Base-by-base conservation (phyloP, 2,329 filamentous ascomycete genomes). In the Xylariomycetidae sp. region DNA sequence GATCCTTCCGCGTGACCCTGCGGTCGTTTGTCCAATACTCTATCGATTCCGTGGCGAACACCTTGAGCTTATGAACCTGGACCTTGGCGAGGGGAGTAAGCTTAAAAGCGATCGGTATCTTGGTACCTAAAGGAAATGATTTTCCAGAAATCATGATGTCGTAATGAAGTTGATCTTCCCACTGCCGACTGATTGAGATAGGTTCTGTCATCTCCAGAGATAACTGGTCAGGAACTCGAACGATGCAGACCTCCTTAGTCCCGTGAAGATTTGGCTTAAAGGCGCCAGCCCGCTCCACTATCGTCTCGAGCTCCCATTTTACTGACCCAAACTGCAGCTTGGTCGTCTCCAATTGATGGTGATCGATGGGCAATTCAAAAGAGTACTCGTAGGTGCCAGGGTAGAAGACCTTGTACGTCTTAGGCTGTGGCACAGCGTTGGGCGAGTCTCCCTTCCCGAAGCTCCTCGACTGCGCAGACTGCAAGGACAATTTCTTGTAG, bases 61-160 rank as follows among this genome's bases (percentile, higher is more conserved):
- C 88, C 61, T 94, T 94, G 58, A 96, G 82, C 46, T 90, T 82
- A 61, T 95, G 89, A 34, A 90, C 86, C 57, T 94, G 87, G 6
- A 95, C 88, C 65, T 96, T 96, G 40, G 89, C 88, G 15, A 96
- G 64, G 0, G 89, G 89, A 1, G 88, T 95, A 45, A 96, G 70
- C 60, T 94, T 95, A 68, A 96, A 94, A 2, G 88, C 88, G 38
- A 96, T 92, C 1, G 89, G 89, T 12, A 96, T 87, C 50, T 85
- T 85, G 25, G 84, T 77, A 12, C 89, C 89, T 14, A 96, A 75
- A 1, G 89, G 87, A 40, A 96, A 96, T 1, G 88, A 94, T 69
- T 95, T 95, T 34, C 89, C 89, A 2, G 88, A 95, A 34, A 96
- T 94, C 56, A 95, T 82, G 48, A 96, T 95, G 51, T 96, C 89